Conservation (phyloP, 2,329 filamentous ascomycete genomes). For the Stromatinia cepivora region DNA sequence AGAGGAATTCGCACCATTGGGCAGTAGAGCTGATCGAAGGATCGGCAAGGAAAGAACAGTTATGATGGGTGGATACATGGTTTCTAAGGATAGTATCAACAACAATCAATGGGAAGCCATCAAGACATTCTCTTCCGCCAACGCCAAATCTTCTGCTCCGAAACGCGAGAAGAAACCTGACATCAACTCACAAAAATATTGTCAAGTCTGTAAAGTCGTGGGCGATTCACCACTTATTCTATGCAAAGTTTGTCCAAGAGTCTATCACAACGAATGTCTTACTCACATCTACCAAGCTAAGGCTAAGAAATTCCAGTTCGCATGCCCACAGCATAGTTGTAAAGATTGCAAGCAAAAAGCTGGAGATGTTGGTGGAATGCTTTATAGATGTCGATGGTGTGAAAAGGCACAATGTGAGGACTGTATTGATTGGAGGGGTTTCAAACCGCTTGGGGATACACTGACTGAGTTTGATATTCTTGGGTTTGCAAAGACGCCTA, state of each 20-base stretch:
- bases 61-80: conserved; percentile 55
- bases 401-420: conserved; percentile 58
- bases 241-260: conserved; percentile 55
- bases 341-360: conserved; percentile 54
- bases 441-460: conserved; percentile 52
- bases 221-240: conserved; percentile 50
- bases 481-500: conserved; percentile 44
- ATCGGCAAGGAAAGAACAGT: conserved; percentile 59
- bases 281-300: conserved; percentile 45
- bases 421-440: conserved; percentile 55
- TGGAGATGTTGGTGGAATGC: conserved; percentile 44
- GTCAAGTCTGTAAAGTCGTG: conserved; percentile 49
- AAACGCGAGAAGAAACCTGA: conserved; percentile 50
- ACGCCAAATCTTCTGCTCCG: conserved; percentile 51
- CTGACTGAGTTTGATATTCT: conserved; percentile 55
- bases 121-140: conserved; percentile 56
- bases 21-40: conserved; percentile 48
- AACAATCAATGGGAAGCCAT: conserved; percentile 58
- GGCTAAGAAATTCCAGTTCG: conserved; percentile 49
- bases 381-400: conserved; percentile 56
- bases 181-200: conserved; percentile 49
- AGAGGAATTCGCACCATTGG: conserved; percentile 41
- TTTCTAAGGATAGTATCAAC: conserved; percentile 56
- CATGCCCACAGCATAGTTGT: conserved; percentile 58
- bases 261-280: conserved; percentile 55